Conservation (phyloP, 106 monocot genomes). For the Platanthera guangdongensis region DNA sequence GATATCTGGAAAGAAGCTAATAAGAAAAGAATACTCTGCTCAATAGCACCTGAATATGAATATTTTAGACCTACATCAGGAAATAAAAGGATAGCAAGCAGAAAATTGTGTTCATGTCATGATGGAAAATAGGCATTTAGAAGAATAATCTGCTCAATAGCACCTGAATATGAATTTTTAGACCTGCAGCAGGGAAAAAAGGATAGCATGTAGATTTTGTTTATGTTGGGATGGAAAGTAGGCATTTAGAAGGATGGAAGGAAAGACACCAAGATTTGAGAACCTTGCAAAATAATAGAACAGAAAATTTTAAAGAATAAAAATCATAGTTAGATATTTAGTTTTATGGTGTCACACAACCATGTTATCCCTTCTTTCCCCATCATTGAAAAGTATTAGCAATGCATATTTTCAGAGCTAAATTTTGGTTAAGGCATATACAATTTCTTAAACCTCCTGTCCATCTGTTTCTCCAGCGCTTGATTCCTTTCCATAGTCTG, state of each 20-base stretch:
- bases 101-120: background rate
- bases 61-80: background rate
- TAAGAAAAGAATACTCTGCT: background rate
- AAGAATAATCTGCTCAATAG: background rate
- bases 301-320: background rate
- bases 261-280: background rate
- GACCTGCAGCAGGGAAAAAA: background rate
- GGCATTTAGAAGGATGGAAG: constrained; percentile 1
- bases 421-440: constrained; percentile 20
- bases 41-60: constrained; percentile 1
- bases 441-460: constrained; percentile 44
- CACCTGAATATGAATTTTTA: background rate
- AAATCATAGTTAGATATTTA: background rate
- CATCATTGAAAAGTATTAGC: background rate
- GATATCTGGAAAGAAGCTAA: background rate
- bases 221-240: background rate
- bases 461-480: constrained; percentile 25
- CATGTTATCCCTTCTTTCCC: background rate
- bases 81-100: background rate
- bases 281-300: background rate
- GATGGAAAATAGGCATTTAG: constrained; percentile 1
- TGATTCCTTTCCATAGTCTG: constrained; percentile 30
- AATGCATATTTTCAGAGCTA: constrained; percentile 1
- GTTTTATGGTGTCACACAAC: background rate
- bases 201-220: background rate